phyloP scores from a whole-genome alignment of 257 asterid genomes.

The Ocimum tenuiflorum region DNA sequence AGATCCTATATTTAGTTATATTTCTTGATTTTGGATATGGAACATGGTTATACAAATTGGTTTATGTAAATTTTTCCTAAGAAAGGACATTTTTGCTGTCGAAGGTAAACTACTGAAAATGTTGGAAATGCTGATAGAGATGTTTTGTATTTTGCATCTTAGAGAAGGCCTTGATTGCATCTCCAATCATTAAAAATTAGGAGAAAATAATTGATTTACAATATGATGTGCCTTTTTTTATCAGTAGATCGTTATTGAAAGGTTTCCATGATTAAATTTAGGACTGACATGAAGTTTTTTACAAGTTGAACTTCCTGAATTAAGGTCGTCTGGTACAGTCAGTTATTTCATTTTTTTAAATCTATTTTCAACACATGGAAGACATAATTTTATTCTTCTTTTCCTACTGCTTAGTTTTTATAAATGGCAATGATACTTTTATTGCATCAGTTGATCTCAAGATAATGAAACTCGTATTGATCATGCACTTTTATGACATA shows the following conservation, averaged over 20 bases:
- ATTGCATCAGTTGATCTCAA: not conserved
- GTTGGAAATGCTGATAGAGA: not conserved
- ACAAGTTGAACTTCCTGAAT: too few species aligned
- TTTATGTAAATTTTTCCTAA: not conserved
- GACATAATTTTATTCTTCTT: too few species aligned
- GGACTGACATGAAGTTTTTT: too few species aligned
- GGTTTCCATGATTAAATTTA: too few species aligned
- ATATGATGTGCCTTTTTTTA: too few species aligned
- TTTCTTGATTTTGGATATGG: not conserved
- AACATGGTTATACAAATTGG: not conserved
- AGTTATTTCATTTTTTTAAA: too few species aligned
- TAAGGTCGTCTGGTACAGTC: too few species aligned
- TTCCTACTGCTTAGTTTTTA: not conserved
- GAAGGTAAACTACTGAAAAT: not conserved
- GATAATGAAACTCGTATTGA: too few species aligned
- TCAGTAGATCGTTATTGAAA: too few species aligned
- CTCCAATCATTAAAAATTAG: not conserved
- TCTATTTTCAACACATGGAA: too few species aligned
- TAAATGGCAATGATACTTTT: not conserved
- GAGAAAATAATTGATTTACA: not conserved
- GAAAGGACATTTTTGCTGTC: not conserved
- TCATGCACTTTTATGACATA: too few species aligned
- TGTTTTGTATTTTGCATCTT: conserved; percentile 1
- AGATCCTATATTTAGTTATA: not conserved
- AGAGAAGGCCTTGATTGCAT: not conserved